These are phyloP conservation scores for Aspergillus avenaceus DNA, from an alignment of 495 filamentous ascomycete species.

Conservation along the genomic window DNA sequence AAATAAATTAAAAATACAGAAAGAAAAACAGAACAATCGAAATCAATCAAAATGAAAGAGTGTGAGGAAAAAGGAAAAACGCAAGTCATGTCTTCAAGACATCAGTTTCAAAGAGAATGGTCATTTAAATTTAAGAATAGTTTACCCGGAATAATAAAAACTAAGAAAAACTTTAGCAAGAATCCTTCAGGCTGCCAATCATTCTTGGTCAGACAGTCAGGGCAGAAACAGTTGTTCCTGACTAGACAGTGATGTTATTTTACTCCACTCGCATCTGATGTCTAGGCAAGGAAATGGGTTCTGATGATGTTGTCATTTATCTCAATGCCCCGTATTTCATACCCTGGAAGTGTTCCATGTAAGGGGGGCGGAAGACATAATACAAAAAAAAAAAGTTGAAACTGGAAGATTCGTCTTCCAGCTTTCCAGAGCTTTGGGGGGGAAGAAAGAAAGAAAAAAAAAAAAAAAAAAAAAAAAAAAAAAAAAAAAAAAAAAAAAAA, in stretches of 20 bases:
- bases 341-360: too few relatives aligned
- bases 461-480: not conserved
- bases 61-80: too few relatives aligned
- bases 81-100: too few relatives aligned
- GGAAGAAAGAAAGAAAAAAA: not conserved
- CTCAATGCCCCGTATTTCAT: not conserved
- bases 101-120: too few relatives aligned
- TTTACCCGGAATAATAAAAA: too few relatives aligned
- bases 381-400: not conserved
- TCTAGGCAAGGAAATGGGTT: conserved; percentile 2
- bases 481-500: not conserved
- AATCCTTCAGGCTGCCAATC: not conserved
- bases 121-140: too few relatives aligned
- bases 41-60: too few relatives aligned
- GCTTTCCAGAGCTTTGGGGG: not conserved
- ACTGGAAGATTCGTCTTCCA: not conserved
- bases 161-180: not conserved
- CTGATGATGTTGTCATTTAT: conserved; percentile 6
- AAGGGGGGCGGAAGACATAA: too few relatives aligned
- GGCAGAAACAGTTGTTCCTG: conserved; percentile 15
- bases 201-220: not conserved
- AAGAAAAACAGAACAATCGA: not conserved
- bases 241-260: conserved; percentile 17
- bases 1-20: conserved; percentile 3
- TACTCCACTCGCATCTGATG: conserved; percentile 21